A percentile compares a stretch with the other conserved stretches of the same genome.
phyloP scores from a whole-genome alignment of 2,329 filamentous ascomycete genomes.

The Metarhizium album region DNA sequence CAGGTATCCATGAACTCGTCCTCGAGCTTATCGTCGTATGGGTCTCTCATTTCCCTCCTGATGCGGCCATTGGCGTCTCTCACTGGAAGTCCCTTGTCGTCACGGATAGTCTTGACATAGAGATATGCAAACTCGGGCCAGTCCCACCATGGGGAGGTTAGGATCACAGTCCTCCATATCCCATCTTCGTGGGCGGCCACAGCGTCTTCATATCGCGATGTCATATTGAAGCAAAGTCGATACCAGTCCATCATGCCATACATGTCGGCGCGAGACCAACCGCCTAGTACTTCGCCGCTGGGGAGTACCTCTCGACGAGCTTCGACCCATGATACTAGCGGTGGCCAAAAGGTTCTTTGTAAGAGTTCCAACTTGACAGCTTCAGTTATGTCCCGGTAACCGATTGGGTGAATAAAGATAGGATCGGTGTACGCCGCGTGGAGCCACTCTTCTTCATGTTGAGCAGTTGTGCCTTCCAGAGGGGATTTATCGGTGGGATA shows the following conservation, averaged over 20 bases:
- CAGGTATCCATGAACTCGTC: slow-evolving; percentile 15
- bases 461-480: slow-evolving; percentile 13
- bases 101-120: slow-evolving; percentile 10
- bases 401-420: slow-evolving; percentile 9
- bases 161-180: slow-evolving; percentile 13
- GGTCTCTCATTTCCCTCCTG: slow-evolving; percentile 5
- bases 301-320: slow-evolving; percentile 12
- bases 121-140: slow-evolving; percentile 15
- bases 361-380: slow-evolving; percentile 12
- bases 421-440: slow-evolving; percentile 12
- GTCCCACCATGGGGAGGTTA: slow-evolving; percentile 18
- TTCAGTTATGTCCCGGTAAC: slow-evolving; percentile 8
- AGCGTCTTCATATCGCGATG: slow-evolving; percentile 9
- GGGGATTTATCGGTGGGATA: slow-evolving; percentile 14
- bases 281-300: slow-evolving; percentile 12
- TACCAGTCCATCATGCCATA: slow-evolving; percentile 19
- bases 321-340: slow-evolving; percentile 15
- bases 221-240: slow-evolving; percentile 15
- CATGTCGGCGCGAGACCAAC: slow-evolving; percentile 16
- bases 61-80: slow-evolving; percentile 6
- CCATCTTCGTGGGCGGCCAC: slow-evolving; percentile 14
- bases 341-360: slow-evolving; percentile 16
- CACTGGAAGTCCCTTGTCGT: slow-evolving; percentile 3
- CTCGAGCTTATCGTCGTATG: slow-evolving; percentile 11
- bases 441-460: slow-evolving; percentile 14